Evolutionary conservation across 2,329 filamentous ascomycete species (phyloP), one percentile per base, ranked within the genome.

Genomic region (Albifimbria verrucaria): DNA sequence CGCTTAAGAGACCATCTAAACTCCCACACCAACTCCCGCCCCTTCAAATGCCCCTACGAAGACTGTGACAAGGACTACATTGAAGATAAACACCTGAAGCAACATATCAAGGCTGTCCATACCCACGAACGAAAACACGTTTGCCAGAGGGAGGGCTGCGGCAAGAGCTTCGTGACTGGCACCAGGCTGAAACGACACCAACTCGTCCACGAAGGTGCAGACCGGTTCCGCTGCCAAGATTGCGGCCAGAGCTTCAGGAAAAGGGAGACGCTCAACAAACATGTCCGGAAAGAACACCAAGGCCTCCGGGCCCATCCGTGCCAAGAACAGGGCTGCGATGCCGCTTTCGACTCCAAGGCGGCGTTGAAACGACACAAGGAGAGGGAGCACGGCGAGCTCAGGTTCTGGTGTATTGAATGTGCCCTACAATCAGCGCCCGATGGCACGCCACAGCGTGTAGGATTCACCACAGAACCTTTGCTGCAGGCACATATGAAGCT

Each of bases 231-330:
- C 53, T 96, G 92, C 65, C 84, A 80, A 21, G 86, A 83, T 28
- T 96, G 92, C 71, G 80, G 82, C 18, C 82, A 90, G 71, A 85
- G 83, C 20, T 97, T 97, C 69, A 83, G 93, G 56, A 97, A 96
- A 71, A 88, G 91, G 66, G 86, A 91, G 59, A 95, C 92, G 0
- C 78, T 97, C 17, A 85, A 92, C 66, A 86, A 89, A 49, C 93
- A 97, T 67, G 82, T 96, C 57, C 83, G 87, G 51, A 82, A 83
- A 10, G 87, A 86, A 12, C 93, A 97, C 68, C 74, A 93, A 39
- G 77, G 86, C 24, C 72, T 87, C 54, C 83, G 87, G 45, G 85
- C 90, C 0, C 96, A 86, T 63, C 77, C 79, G 5, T 97, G 93
- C 68, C 75, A 77, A 1, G 77, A 87, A 53, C 62, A 63, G 17